Conservation (phyloP, 257 asterid genomes). For the Solanum dulcamara region DNA sequence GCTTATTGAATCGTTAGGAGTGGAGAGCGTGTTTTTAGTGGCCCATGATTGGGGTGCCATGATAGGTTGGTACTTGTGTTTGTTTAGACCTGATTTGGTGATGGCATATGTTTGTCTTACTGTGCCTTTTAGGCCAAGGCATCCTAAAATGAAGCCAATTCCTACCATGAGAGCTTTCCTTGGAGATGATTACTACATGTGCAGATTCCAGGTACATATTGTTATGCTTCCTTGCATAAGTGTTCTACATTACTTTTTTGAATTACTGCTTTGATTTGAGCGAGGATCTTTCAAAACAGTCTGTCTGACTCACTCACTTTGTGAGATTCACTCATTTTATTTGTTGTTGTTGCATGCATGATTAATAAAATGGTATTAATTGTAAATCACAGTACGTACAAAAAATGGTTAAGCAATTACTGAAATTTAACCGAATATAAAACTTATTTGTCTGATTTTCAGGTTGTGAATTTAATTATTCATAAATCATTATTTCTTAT, state of each 20-base stretch:
- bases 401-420: not conserved
- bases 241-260: not conserved
- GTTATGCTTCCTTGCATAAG: not conserved
- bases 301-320: too few species aligned
- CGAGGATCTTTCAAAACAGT: too few species aligned
- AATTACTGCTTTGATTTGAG: not conserved
- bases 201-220: conserved; percentile 77
- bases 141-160: conserved; percentile 56
- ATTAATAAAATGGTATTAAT: too few species aligned
- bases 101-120: conserved; percentile 48
- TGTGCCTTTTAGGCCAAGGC: conserved; percentile 74
- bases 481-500: not conserved
- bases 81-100: conserved; percentile 72
- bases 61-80: conserved; percentile 64
- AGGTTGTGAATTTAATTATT: not conserved
- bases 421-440: not conserved
- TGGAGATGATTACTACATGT: conserved; percentile 81
- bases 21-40: conserved; percentile 43
- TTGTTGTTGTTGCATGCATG: not conserved
- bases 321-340: too few species aligned
- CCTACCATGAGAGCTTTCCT: conserved; percentile 44
- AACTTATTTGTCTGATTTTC: not conserved
- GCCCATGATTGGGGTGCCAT: conserved; percentile 98
- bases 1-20: conserved; percentile 39
- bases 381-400: not conserved